Percentiles rank a stretch among this genome's conserved stretches.
phyloP scores from a whole-genome alignment of 2,329 filamentous ascomycete genomes.

The Fusarium solani-melongenae region DNA sequence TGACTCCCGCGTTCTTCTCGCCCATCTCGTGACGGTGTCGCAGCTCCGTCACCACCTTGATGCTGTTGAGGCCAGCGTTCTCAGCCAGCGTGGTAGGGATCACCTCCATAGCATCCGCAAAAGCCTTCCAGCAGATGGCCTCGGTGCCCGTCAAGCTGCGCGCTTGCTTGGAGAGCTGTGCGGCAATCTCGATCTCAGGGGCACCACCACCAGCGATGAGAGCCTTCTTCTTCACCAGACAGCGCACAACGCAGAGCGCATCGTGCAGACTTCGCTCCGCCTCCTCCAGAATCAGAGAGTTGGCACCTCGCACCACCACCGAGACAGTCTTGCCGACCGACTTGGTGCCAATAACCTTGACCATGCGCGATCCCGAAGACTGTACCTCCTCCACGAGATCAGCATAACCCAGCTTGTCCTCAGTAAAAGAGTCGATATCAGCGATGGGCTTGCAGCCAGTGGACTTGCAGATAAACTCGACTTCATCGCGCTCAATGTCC shows the following conservation, averaged over 20 bases:
- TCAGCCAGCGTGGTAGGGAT: slow-evolving; percentile 96
- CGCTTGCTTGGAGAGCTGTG: slow-evolving; percentile 83
- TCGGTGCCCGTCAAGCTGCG: slow-evolving; percentile 90
- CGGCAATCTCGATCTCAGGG: slow-evolving; percentile 95
- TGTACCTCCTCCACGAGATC: slow-evolving; percentile 95
- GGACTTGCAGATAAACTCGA: slow-evolving; percentile 99
- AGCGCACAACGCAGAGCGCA: slow-evolving; percentile 96
- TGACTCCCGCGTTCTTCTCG: slow-evolving; percentile 95
- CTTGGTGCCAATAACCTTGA: slow-evolving; percentile 94
- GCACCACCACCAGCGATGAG: slow-evolving; percentile 96
- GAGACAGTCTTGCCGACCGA: slow-evolving; percentile 88
- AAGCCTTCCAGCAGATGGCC: slow-evolving; percentile 98
- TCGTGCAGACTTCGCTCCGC: slow-evolving; percentile 97
- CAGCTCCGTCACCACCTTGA: slow-evolving; percentile 97
- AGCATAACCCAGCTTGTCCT: slow-evolving; percentile 95
- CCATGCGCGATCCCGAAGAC: slow-evolving; percentile 87
- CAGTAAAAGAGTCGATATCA: slow-evolving; percentile 97
- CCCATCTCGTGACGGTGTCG: slow-evolving; percentile 94
- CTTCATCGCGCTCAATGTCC: slow-evolving; percentile 98
- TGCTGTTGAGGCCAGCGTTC: slow-evolving; percentile 97
- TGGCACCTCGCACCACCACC: slow-evolving; percentile 93
- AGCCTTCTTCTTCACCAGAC: slow-evolving; percentile 99
- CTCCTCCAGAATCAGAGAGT: slow-evolving; percentile 93
- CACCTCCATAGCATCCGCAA: slow-evolving; percentile 96
- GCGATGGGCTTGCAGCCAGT: slow-evolving; percentile 99